Base-by-base conservation (phyloP, 1,284 basidiomycete species). In the Sporisorium exsertum region DNA sequence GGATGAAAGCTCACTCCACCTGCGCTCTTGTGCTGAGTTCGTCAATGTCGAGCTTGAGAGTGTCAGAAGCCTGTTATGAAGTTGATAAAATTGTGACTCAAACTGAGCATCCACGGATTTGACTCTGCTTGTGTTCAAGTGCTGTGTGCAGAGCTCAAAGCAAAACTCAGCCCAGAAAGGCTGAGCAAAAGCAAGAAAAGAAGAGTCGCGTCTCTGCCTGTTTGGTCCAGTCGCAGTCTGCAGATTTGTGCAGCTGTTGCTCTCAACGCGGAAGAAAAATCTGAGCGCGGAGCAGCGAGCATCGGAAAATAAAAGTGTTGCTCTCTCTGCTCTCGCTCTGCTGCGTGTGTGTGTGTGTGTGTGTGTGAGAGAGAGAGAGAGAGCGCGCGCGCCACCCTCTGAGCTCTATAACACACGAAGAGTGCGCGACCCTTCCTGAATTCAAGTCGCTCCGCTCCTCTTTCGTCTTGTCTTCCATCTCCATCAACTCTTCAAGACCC, bases 231-330 rank as follows among this genome's bases (percentile, higher is more conserved):
- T 50, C 47, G 26, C 29, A 40, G 29, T 22, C 32, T 66, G 64
- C 58, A 56, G 53, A 20, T 22, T 16, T 24, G 46, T 61, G 64
- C 64, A 67, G 47, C 40, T 26, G 27, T 16, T n/a, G 40, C 43
- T 52, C 43, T 47, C 35, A 12, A 43, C 47, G 58, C 37, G 49
- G 15, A 51, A 32, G 47, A 29, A 32, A 32, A 32, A 43, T 10
- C 40, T 32, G 27, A 27, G 26, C 13, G 26, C 46, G 26, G 16
- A 13, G 16, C 37, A 35, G 13, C 15, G 13, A n/a, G 20, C 20
- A 15, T 12, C 8, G 35, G 26, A 53, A 46, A 56, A 52, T 54
- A 58, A 61, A 55, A 62, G 68, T 65, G 63, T 71, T 71, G 63
- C 54, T 71, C 59, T 71, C 61, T 40, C 52, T 12, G 20, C 35